Percentiles rank a stretch among this genome's conserved stretches.
Evolutionary conservation across 1,139 yeast genomes (phyloP).

Genomic region (Kodamaea suecica): DNA sequence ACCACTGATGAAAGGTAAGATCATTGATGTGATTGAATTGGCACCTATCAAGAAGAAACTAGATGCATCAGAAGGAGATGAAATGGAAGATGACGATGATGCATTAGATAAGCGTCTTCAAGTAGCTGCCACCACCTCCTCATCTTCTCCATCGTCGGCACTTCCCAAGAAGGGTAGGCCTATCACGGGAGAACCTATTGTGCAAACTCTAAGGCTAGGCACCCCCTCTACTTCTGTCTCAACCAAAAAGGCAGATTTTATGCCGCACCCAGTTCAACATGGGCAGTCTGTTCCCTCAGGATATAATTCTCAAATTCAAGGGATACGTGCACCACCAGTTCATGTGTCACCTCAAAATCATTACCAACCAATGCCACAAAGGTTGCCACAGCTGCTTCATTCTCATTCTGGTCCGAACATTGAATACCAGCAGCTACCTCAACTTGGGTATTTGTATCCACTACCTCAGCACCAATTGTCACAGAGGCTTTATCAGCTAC

Average conservation of each 20-base stretch:
- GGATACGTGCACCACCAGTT: neutral
- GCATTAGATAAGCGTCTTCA: neutral
- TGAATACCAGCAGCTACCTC: constrained; percentile 4
- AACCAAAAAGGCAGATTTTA: neutral
- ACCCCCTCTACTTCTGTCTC: constrained; percentile 2
- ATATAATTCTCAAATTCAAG: neutral
- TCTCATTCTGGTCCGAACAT: constrained; percentile 1
- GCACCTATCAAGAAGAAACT: neutral
- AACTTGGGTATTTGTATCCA: constrained; percentile 6
- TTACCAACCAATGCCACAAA: neutral
- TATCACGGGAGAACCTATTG: constrained; percentile 6
- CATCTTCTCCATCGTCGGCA: too few species aligned
- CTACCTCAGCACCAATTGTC: constrained; percentile 2
- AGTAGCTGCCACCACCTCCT: too few species aligned
- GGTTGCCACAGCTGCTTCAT: constrained; percentile 1
- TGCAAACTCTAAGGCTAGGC: constrained; percentile 4
- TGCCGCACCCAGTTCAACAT: neutral
- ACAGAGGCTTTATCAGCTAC: constrained; percentile 2
- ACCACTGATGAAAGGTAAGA: constrained; percentile 8
- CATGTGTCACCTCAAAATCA: neutral
- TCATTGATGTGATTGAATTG: constrained; percentile 14
- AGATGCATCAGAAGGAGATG: neutral
- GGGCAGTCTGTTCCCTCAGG: constrained; percentile 1
- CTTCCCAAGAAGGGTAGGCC: constrained; percentile 2
- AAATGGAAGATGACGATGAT: neutral